Conservation (phyloP, 139 green algal species). For the Pedinophyceae sp. region DNA sequence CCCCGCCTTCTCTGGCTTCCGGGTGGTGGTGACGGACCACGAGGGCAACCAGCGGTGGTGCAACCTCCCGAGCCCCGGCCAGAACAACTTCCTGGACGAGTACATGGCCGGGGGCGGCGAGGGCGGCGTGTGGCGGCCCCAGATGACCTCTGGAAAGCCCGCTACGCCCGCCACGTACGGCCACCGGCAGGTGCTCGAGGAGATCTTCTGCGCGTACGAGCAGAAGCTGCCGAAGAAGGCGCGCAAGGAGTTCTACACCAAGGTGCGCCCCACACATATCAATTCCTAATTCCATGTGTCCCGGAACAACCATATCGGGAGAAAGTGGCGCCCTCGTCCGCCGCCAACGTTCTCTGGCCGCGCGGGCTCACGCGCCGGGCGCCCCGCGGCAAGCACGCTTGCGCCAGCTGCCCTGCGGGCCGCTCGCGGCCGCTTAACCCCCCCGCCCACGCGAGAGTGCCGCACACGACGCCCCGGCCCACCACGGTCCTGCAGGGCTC, state of each 20-base stretch:
- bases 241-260: conserved; percentile 5
- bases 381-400: neutral
- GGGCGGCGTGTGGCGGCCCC: conserved; percentile 14
- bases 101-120: conserved; percentile 12
- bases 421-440: no score
- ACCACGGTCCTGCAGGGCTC: neutral
- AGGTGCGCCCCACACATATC: neutral
- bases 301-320: no score
- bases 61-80: conserved; percentile 18
- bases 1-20: conserved; percentile 29
- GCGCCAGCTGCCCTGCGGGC: no score
- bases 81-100: conserved; percentile 15
- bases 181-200: conserved; percentile 27
- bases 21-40: conserved; percentile 32
- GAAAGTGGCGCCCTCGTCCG: neutral
- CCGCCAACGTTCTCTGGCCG: neutral
- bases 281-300: no score
- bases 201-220: conserved; percentile 65
- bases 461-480: no score
- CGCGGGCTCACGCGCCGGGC: neutral
- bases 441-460: neutral
- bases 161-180: conserved; percentile 16
- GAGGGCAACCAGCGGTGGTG: conserved; percentile 20
- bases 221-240: conserved; percentile 21
- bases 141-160: conserved; percentile 9